Conservation (phyloP, 2,329 filamentous ascomycete genomes). For the Coniella lustricola region DNA sequence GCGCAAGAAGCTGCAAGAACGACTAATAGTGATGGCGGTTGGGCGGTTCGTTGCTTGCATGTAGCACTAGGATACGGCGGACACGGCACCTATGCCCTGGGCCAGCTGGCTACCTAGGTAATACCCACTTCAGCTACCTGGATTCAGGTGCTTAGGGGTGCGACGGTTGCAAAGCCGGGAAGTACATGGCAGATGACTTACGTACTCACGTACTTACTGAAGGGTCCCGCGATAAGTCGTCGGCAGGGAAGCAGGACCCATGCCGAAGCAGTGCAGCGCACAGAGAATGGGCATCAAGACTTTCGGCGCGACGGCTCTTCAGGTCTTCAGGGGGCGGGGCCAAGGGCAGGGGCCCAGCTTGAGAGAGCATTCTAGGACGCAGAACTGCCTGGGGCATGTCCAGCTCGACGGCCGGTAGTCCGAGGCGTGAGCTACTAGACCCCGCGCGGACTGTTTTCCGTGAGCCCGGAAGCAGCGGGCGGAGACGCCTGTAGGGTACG, state of each 20-base stretch:
- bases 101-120: not conserved
- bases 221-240: not conserved
- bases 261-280: not conserved
- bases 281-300: not conserved
- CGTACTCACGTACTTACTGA: too few species aligned
- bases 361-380: not conserved
- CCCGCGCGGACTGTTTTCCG: not conserved
- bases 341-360: not conserved
- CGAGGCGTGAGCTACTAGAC: not conserved
- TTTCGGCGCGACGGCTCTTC: not conserved
- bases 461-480: slow-evolving; percentile 1
- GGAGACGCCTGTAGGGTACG: not conserved
- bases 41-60: too few species aligned
- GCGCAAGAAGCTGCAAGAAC: too few species aligned
- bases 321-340: slow-evolving; percentile 3
- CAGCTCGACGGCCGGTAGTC: not conserved
- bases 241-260: not conserved
- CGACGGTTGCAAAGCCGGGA: not conserved
- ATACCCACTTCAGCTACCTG: too few species aligned
- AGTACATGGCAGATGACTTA: not conserved
- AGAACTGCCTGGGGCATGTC: not conserved
- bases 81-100: too few species aligned
- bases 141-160: not conserved
- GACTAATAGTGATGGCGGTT: too few species aligned
- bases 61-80: too few species aligned